Base-by-base conservation (phyloP, 805 yeast species). In the Candida sithepensis region DNA sequence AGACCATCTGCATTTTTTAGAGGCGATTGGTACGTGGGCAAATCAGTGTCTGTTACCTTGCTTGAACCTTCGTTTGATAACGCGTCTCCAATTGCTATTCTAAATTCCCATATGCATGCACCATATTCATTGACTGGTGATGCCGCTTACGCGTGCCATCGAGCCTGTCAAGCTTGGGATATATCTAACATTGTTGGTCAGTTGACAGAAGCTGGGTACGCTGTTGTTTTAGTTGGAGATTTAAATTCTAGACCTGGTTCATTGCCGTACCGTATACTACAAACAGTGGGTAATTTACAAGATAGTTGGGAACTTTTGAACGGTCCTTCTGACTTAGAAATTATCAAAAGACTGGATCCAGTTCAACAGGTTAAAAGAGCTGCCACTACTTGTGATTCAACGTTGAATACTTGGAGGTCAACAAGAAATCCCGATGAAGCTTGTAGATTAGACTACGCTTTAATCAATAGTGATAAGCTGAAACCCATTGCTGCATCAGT, bases 11-110 rank as follows among this genome's bases (percentile, higher is more conserved):
- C 99, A 0, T 84, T 94, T 53, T 85, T 80, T 70, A 72, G 98
- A 49, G 99, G 99, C 33, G 99, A 94, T 64, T 94, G 97, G 96
- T 88, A 79, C 55, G 99, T 94, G 20, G 99, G 99, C 8, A 94
- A 94, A 63, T 78, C 92, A 8, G 79, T 89, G 18, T 85, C 96
- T 0, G 81, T 89, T 3, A 85, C 96, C 0, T 65, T 81, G 3
- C 69, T 94, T 38, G 70, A 70, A 47, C 84, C 87, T 4, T 67
- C 78, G 2, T 57, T 61, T 16, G 67, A 73, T 0, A 70, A 69
- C 16, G 69, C 75, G 2, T 62, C 73, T 5, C 85, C 84, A 4
- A 69, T 94, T 37, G 97, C 95, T 2, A 67, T 94, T 4, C 69
- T 94, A 60, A 92, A 91, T 61, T 84, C 96, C 16, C 99, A 94